Conservation (phyloP, 2,329 filamentous ascomycete species). For the Scedosporium minutisporum region DNA sequence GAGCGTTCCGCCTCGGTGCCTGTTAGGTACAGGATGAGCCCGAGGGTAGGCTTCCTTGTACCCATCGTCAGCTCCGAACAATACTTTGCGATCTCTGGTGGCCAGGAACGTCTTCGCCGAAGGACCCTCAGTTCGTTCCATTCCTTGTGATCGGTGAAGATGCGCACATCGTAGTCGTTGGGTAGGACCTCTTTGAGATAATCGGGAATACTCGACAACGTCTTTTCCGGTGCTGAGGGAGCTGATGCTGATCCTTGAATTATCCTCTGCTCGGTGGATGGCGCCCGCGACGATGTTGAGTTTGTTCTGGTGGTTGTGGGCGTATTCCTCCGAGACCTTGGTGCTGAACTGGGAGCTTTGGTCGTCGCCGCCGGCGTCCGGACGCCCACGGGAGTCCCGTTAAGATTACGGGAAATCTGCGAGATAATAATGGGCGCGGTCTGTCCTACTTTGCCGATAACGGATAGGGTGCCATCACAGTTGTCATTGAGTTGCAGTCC, state of each 20-base stretch:
- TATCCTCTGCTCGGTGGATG: neutral
- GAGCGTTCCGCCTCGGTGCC: neutral
- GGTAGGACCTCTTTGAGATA: conserved; percentile 3
- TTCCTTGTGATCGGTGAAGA: neutral
- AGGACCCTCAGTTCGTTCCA: neutral
- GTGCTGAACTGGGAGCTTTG: too few relatives aligned
- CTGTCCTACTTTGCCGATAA: conserved; percentile 9
- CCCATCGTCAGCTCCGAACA: neutral
- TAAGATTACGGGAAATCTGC: neutral
- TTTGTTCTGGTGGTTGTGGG: neutral
- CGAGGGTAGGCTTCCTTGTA: neutral
- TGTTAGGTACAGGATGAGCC: conserved; percentile 10
- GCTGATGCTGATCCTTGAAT: neutral
- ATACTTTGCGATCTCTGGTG: neutral
- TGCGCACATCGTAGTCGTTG: neutral
- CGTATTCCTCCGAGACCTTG: too few relatives aligned
- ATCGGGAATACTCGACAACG: neutral
- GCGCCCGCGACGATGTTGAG: neutral
- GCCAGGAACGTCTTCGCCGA: neutral
- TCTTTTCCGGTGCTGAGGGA: neutral
- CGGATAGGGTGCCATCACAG: conserved; percentile 27
- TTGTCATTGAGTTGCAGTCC: conserved; percentile 28
- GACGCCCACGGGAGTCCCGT: too few relatives aligned
- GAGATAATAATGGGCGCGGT: neutral
- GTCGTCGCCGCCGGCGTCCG: too few relatives aligned